Percentiles rank a stretch among this genome's conserved stretches.
phyloP scores from a whole-genome alignment of 768 basidiomycete genomes.

The Trametopsis cervina region DNA sequence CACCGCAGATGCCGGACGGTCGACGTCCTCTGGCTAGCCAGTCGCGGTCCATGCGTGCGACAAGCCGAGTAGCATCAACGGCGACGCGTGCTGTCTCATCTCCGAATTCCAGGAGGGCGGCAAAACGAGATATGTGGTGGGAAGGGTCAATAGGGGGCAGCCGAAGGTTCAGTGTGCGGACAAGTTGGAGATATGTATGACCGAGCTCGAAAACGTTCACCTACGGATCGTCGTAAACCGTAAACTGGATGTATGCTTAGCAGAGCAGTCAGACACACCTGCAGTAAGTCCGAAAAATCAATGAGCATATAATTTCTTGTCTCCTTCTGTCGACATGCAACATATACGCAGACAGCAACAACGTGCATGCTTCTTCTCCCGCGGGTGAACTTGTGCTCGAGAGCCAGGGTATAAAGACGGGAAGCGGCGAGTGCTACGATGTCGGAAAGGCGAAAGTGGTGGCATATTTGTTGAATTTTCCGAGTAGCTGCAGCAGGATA shows the following conservation, averaged over 20 bases:
- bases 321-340: slow-evolving; percentile 88
- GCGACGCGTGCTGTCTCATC: slow-evolving; percentile 91
- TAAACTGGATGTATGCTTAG: not conserved
- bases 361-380: slow-evolving; percentile 90
- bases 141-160: slow-evolving; percentile 92
- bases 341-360: slow-evolving; percentile 92
- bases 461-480: slow-evolving; percentile 79
- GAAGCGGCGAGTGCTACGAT: slow-evolving; percentile 75
- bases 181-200: slow-evolving; percentile 90
- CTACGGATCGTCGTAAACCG: too few relatives aligned
- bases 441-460: slow-evolving; percentile 71
- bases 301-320: slow-evolving; percentile 95
- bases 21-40: slow-evolving; percentile 97
- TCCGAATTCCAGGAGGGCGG: slow-evolving; percentile 91
- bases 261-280: slow-evolving; percentile 51
- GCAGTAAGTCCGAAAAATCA: slow-evolving; percentile 94
- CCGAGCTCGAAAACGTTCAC: slow-evolving; percentile 98
- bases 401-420: slow-evolving; percentile 87
- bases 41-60: slow-evolving; percentile 89
- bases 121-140: slow-evolving; percentile 94
- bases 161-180: slow-evolving; percentile 78
- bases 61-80: slow-evolving; percentile 87
- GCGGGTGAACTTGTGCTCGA: slow-evolving; percentile 90
- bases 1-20: slow-evolving; percentile 96
- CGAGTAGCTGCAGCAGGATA: slow-evolving; percentile 52